phyloP scores from a whole-genome alignment of 352 stramenopile genomes.

The Phytopythium sindhum region DNA sequence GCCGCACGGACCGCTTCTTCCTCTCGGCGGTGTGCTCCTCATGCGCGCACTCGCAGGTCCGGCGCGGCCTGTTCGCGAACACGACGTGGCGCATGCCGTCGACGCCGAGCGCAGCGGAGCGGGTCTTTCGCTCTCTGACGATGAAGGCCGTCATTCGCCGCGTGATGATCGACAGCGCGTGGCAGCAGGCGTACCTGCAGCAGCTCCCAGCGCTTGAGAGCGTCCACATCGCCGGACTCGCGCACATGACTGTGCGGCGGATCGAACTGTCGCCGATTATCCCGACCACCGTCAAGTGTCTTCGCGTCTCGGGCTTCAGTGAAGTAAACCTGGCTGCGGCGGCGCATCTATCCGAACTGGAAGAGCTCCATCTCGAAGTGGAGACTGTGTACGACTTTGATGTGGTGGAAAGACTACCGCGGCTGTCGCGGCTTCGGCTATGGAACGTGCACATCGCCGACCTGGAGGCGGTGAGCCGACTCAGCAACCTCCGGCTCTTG shows the following conservation, averaged over 20 bases:
- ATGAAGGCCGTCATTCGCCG: neutral
- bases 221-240: neutral
- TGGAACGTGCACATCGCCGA: neutral
- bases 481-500: neutral
- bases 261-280: neutral
- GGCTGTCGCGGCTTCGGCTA: neutral
- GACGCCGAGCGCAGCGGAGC: neutral
- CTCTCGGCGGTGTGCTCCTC: constrained; percentile 1
- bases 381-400: neutral
- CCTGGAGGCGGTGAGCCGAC: neutral
- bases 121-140: neutral
- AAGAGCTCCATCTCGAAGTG: constrained; percentile 5
- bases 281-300: neutral
- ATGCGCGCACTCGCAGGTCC: neutral
- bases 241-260: too few species aligned
- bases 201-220: constrained; percentile 2
- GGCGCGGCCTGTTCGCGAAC: neutral
- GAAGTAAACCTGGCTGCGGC: neutral
- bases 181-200: constrained; percentile 3
- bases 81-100: constrained; percentile 5
- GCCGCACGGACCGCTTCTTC: constrained; percentile 6
- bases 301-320: constrained; percentile 1
- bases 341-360: neutral
- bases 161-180: neutral
- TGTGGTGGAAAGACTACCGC: neutral